phyloP scores from a whole-genome alignment of 768 basidiomycete species.

The Mycena rebaudengoi region DNA sequence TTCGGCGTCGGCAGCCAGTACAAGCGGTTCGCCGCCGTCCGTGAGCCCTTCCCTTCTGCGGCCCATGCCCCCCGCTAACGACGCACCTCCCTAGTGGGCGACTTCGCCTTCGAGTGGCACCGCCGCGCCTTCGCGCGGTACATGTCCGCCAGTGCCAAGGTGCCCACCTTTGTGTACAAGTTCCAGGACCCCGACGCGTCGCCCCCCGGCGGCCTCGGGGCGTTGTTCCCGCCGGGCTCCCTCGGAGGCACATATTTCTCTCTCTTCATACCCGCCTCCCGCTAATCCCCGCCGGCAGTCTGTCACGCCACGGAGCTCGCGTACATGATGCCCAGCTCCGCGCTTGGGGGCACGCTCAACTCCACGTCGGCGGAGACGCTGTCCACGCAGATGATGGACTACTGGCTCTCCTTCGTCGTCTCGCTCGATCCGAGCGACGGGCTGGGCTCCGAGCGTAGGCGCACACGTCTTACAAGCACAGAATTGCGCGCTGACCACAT shows the following conservation, averaged over 20 bases:
- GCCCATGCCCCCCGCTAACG: background rate
- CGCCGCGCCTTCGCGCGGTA: constrained; percentile 17
- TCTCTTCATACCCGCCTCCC: background rate
- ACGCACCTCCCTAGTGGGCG: constrained; percentile 27
- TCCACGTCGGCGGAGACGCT: constrained; percentile 15
- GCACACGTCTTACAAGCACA: background rate
- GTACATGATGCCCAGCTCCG: constrained; percentile 20
- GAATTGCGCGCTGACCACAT: background rate
- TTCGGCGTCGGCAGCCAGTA: constrained; percentile 47
- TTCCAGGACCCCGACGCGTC: constrained; percentile 28
- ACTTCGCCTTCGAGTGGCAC: constrained; percentile 28
- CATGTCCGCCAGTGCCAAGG: background rate
- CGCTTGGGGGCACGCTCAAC: background rate
- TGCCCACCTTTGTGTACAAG: constrained; percentile 20
- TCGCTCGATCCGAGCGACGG: constrained; percentile 31
- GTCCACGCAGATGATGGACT: constrained; percentile 28
- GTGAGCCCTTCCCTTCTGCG: constrained; percentile 1
- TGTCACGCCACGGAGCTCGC: constrained; percentile 20
- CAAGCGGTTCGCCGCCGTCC: constrained; percentile 40
- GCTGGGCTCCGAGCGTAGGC: constrained; percentile 18
- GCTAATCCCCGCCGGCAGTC: constrained; percentile 8
- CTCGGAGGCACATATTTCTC: background rate
- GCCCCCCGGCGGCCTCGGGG: background rate
- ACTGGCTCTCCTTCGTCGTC: constrained; percentile 31
- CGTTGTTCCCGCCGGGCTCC: background rate